These are phyloP conservation scores for Fraxinus excelsior DNA, from an alignment of 257 asterid species.

Conservation along the genomic window DNA sequence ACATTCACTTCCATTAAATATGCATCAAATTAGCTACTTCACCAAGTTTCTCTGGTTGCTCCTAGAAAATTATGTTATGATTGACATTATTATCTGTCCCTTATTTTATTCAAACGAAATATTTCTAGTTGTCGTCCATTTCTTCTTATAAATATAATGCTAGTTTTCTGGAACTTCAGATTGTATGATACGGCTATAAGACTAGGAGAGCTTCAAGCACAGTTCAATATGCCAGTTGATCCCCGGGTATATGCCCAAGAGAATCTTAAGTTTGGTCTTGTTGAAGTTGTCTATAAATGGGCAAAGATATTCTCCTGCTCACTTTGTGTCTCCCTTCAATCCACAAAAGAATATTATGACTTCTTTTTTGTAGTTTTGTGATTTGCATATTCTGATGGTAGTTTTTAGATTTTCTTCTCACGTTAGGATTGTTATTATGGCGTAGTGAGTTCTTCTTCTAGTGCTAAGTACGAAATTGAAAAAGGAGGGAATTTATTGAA, in stretches of 20 bases:
- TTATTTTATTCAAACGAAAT: neutral
- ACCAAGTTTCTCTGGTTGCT: conserved; percentile 22
- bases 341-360: neutral
- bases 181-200: conserved; percentile 74
- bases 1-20: too few relatives aligned
- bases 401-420: neutral
- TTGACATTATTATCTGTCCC: too few relatives aligned
- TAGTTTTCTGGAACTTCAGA: conserved; percentile 44
- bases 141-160: conserved; percentile 14
- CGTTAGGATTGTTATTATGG: neutral
- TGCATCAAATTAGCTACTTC: too few relatives aligned
- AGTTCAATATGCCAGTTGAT: conserved; percentile 72
- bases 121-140: neutral
- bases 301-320: conserved; percentile 66
- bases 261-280: conserved; percentile 96
- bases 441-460: neutral
- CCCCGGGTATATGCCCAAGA: conserved; percentile 85
- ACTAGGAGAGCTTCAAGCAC: conserved; percentile 87
- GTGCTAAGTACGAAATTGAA: neutral
- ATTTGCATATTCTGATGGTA: neutral
- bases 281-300: conserved; percentile 98
- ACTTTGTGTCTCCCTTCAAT: neutral
- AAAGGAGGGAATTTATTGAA: neutral
- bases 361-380: neutral
- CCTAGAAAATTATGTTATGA: conserved; percentile 1